phyloP scores from a whole-genome alignment of 495 filamentous ascomycete species.

The Hapsidospora chrysogenum region DNA sequence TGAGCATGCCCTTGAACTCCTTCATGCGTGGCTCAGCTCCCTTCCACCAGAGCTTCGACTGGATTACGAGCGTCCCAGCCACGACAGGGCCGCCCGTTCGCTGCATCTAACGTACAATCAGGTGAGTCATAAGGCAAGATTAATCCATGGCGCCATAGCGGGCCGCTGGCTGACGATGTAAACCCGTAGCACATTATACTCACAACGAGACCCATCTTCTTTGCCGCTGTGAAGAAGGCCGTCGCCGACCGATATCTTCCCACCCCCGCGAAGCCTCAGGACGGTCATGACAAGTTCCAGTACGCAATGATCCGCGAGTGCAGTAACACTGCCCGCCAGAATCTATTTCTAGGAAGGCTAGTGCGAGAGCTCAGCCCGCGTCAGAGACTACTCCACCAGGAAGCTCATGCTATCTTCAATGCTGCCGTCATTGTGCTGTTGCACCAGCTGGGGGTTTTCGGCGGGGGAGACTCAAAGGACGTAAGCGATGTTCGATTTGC shows the following conservation, averaged over 20 bases:
- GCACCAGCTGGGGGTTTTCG: conserved; percentile 16
- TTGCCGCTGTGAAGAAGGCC: conserved; percentile 19
- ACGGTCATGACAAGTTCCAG: too few species aligned
- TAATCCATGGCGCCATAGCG: neutral
- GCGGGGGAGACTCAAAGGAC: conserved; percentile 10
- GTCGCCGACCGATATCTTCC: conserved; percentile 10
- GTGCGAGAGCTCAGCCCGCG: conserved; percentile 10
- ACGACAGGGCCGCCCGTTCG: conserved; percentile 12
- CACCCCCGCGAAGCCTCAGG: too few species aligned
- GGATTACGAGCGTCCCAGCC: conserved; percentile 1
- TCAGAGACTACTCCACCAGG: conserved; percentile 13
- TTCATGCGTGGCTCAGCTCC: conserved; percentile 9
- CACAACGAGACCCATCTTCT: conserved; percentile 20
- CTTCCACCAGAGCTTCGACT: conserved; percentile 6
- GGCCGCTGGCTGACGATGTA: neutral
- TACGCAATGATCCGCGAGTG: conserved; percentile 4
- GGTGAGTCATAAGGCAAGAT: too few species aligned
- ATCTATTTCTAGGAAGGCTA: conserved; percentile 13
- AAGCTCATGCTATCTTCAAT: conserved; percentile 27
- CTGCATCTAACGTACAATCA: conserved; percentile 23
- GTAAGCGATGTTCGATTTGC: conserved; percentile 11
- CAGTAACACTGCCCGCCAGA: conserved; percentile 14
- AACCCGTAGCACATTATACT: conserved; percentile 17
- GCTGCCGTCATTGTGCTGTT: conserved; percentile 23
- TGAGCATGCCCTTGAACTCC: conserved; percentile 8